phyloP scores from a whole-genome alignment of 2,329 filamentous ascomycete species.

The Leptoxyphium fumago region DNA sequence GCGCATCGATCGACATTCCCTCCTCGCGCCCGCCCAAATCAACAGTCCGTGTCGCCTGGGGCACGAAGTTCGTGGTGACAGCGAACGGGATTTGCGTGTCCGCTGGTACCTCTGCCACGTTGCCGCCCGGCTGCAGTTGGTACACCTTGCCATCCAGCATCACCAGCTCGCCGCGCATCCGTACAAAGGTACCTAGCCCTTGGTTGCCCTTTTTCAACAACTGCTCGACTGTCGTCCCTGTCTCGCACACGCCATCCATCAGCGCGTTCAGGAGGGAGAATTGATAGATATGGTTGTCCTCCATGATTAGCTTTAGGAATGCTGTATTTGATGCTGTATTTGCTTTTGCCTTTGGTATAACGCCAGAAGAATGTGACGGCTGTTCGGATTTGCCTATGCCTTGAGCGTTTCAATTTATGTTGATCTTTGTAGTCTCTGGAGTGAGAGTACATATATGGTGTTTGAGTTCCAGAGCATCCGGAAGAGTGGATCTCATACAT shows the following conservation, averaged over 20 bases:
- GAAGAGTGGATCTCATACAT: too few relatives aligned
- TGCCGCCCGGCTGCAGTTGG: constrained; percentile 25
- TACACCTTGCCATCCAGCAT: constrained; percentile 28
- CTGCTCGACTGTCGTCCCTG: constrained; percentile 32
- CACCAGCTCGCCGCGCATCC: constrained; percentile 31
- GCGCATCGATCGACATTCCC: constrained; percentile 8
- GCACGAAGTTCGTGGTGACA: constrained; percentile 18
- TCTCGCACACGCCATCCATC: constrained; percentile 31
- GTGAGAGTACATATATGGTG: too few relatives aligned
- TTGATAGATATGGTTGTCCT: constrained; percentile 28
- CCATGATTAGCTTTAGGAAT: constrained; percentile 10
- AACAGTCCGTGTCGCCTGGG: constrained; percentile 13
- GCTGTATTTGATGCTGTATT: too few relatives aligned
- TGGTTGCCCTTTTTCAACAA: constrained; percentile 33
- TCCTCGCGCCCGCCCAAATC: constrained; percentile 12
- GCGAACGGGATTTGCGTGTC: constrained; percentile 27
- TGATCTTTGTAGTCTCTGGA: too few relatives aligned
- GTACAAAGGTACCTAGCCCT: constrained; percentile 33
- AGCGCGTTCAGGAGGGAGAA: constrained; percentile 29
- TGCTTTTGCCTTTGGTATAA: too few relatives aligned
- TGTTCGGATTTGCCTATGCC: too few relatives aligned
- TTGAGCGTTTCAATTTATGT: too few relatives aligned
- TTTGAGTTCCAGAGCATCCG: too few relatives aligned
- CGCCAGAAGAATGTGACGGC: too few relatives aligned
- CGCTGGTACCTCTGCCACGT: constrained; percentile 18